Evolutionary conservation across 345 rosid genomes (phyloP).

Genomic region (Populus davidiana): DNA sequence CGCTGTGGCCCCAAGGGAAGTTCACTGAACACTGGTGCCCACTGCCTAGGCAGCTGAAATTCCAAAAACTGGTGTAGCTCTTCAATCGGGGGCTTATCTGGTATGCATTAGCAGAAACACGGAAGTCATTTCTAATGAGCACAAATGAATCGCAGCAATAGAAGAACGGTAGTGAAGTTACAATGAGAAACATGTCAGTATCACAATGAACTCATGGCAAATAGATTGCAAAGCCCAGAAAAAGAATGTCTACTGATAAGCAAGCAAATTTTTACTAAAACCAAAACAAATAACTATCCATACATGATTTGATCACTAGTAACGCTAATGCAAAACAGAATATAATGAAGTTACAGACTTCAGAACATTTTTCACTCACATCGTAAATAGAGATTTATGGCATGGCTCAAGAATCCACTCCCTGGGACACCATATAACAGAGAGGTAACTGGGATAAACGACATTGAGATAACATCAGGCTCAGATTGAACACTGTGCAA

Average conservation of each 20-base stretch:
- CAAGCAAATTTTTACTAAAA: no score
- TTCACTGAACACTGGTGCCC: slow-evolving; percentile 98
- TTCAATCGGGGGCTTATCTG: slow-evolving; percentile 90
- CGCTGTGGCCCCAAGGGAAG: slow-evolving; percentile 95
- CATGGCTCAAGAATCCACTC: slow-evolving; percentile 91
- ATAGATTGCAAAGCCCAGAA: neutral
- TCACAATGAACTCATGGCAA: neutral
- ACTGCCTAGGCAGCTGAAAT: slow-evolving; percentile 90
- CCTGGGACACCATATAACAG: slow-evolving; percentile 91
- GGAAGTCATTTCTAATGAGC: neutral
- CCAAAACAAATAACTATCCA: neutral
- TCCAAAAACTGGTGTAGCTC: slow-evolving; percentile 96
- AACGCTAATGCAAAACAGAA: neutral
- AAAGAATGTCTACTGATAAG: neutral
- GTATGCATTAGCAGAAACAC: slow-evolving; percentile 18
- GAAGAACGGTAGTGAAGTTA: neutral
- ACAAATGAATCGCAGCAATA: neutral
- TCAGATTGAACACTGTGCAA: slow-evolving; percentile 78
- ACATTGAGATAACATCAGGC: slow-evolving; percentile 91
- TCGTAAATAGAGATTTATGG: slow-evolving; percentile 89
- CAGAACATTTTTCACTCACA: slow-evolving; percentile 50
- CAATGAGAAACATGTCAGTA: neutral
- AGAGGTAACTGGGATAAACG: slow-evolving; percentile 88
- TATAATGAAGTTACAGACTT: slow-evolving; percentile 2
- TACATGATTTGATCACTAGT: neutral